phyloP scores from a whole-genome alignment of 208 protist genomes.

The Trypanosomatidae sp. region DNA sequence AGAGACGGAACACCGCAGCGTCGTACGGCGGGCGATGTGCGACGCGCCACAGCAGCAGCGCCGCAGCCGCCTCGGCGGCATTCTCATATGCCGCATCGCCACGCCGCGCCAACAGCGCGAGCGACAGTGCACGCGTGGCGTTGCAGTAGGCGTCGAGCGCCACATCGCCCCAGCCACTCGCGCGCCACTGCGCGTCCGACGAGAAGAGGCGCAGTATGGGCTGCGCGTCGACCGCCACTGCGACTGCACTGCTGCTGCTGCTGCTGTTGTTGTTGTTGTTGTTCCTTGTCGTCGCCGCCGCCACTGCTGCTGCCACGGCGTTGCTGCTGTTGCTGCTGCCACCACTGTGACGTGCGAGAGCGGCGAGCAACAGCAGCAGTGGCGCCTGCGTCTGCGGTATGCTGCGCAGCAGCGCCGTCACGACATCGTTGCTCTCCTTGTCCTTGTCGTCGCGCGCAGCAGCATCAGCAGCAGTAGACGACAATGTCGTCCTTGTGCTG shows the following conservation, averaged over 20 bases:
- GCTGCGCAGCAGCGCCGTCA: too few species aligned
- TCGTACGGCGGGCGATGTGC: conserved; percentile 29
- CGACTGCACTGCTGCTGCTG: conserved; percentile 8
- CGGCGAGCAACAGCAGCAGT: too few species aligned
- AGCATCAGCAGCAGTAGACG: too few species aligned
- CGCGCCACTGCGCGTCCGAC: conserved; percentile 17
- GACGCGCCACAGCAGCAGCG: conserved; percentile 27
- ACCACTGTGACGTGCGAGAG: too few species aligned
- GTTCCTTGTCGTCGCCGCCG: too few species aligned
- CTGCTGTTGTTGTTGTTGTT: too few species aligned
- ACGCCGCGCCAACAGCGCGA: conserved; percentile 18
- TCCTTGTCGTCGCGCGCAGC: too few species aligned
- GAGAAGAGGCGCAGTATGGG: conserved; percentile 37
- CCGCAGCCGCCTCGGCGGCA: conserved; percentile 17
- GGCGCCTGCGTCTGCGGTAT: too few species aligned
- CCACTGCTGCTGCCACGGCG: too few species aligned
- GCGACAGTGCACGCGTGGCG: conserved; percentile 15
- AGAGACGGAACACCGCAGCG: conserved; percentile 16
- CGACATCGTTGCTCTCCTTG: too few species aligned
- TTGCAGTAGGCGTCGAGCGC: conserved; percentile 32
- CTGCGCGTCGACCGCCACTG: conserved; percentile 22
- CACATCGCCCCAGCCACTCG: conserved; percentile 26
- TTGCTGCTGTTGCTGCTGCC: too few species aligned
- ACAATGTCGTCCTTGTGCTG: too few species aligned
- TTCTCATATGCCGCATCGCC: conserved; percentile 36